Evolutionary conservation across 1,284 basidiomycete genomes (phyloP).

Genomic region (Trametes pubescens): DNA sequence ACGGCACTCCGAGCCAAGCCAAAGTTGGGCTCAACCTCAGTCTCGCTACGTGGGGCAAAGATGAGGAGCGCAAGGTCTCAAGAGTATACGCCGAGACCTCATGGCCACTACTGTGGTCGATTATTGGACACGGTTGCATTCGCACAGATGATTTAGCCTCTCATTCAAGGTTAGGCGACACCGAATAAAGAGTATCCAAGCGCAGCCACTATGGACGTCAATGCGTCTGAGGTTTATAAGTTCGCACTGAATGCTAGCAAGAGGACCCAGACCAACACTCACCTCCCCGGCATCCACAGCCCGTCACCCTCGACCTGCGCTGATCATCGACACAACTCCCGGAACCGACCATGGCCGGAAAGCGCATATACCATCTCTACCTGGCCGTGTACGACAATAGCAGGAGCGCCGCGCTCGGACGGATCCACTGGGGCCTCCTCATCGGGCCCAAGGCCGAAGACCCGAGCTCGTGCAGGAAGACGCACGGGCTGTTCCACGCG

Average conservation of each 20-base stretch:
- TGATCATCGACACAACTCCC: neutral
- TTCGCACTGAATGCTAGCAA: neutral
- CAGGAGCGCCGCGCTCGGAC: conserved; percentile 2
- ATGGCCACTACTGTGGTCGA: too few relatives aligned
- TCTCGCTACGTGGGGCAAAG: too few relatives aligned
- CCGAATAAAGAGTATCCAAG: conserved; percentile 1
- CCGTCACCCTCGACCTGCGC: neutral
- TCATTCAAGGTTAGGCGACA: neutral
- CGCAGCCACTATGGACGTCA: conserved; percentile 2
- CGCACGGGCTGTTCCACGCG: conserved; percentile 26
- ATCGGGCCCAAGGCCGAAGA: conserved; percentile 25
- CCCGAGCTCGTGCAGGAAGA: conserved; percentile 14
- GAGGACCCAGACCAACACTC: neutral
- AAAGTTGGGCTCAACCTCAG: too few relatives aligned
- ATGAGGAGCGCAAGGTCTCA: too few relatives aligned
- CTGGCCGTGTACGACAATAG: conserved; percentile 29
- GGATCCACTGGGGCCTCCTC: conserved; percentile 32
- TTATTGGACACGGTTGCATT: too few relatives aligned
- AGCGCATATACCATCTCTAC: conserved; percentile 24
- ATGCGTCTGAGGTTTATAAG: neutral
- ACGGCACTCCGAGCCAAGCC: too few relatives aligned
- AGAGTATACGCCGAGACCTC: too few relatives aligned
- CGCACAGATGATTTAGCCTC: conserved; percentile 6
- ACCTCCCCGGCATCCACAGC: neutral
- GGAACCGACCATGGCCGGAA: conserved; percentile 1